Base-by-base conservation (phyloP, 2,329 filamentous ascomycete genomes). In the Aspergillus jensenii region DNA sequence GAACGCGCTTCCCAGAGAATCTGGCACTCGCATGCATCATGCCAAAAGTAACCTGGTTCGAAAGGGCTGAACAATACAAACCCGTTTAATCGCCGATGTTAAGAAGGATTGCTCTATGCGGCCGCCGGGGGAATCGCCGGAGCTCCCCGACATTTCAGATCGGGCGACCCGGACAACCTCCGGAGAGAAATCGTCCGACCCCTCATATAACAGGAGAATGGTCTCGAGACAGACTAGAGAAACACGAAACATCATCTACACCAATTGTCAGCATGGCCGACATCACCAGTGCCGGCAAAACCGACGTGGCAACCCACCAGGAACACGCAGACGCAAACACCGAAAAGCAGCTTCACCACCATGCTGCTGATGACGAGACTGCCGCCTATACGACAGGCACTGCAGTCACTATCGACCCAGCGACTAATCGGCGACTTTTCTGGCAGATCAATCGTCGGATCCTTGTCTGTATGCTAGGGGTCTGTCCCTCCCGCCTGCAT, bases 381-480 rank as follows among this genome's bases (percentile, higher is more conserved):
- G 21, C 46, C 2, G 43, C 51, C 0, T 55, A 58, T 41, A 41
- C 45, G 2, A 52, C 41, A 7, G 50, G 55, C 5, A 23, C 23
- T 12, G 40, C 44, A 3, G 52, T 62, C 14, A 46, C 39, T 11
- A 61, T 65, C 11, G 60, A 65, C 23, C n/a, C 46, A 7, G 63
- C 59, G 3, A 67, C 63, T 1, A 52, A 65, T 43, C 45, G 54
- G 11, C 59, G 61, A 3, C 56, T 67, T 1, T 63, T 64, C 7
- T 63, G 63, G 63, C 56, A 52, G 48, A 65, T 66, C 47, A 55
- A 56, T 11, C 39, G 58, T 1, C 62, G 65, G 0, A 49, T 65
- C 15, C 46, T 66, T 1, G 55, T 61, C 1, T 47, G 44, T 2
- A 55, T 55, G 52, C 14, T 55, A 3, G 44, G 52, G 21, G 52